Evolutionary conservation across 2,329 filamentous ascomycete genomes (phyloP).

Genomic region (Dryadomyces sulphureus): DNA sequence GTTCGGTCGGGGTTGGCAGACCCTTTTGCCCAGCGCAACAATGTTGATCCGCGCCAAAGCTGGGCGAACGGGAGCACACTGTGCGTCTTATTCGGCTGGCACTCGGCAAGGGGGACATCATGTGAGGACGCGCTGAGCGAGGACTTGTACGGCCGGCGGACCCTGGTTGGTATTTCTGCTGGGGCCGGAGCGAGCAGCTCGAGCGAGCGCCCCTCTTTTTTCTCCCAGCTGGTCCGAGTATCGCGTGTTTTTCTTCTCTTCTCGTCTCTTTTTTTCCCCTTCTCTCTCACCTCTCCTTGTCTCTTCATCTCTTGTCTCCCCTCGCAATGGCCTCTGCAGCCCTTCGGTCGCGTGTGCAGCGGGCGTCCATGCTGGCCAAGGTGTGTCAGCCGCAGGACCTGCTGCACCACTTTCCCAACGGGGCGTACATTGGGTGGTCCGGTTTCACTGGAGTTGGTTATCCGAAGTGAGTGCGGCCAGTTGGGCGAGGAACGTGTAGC

Average conservation of each 20-base stretch:
- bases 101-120: too few relatives aligned
- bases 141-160: too few relatives aligned
- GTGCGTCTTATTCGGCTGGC: too few relatives aligned
- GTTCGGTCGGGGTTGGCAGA: too few relatives aligned
- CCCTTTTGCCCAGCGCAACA: too few relatives aligned
- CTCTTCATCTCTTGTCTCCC: neutral
- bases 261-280: neutral
- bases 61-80: constrained; percentile 3
- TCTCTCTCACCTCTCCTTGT: neutral
- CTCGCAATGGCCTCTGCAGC: constrained; percentile 48
- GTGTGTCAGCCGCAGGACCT: constrained; percentile 66
- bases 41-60: neutral
- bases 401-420: constrained; percentile 67
- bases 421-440: constrained; percentile 79
- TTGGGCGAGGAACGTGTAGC: too few relatives aligned
- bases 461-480: constrained; percentile 69
- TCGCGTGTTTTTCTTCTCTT: neutral
- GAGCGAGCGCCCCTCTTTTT: neutral
- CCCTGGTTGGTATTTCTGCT: too few relatives aligned
- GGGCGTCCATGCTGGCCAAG: constrained; percentile 68
- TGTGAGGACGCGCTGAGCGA: too few relatives aligned
- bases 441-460: constrained; percentile 86
- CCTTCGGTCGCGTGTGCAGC: constrained; percentile 59
- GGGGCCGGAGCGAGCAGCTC: too few relatives aligned
- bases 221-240: neutral